A percentile compares a stretch with the other conserved stretches of the same genome.
phyloP scores from a whole-genome alignment of 345 rosid genomes.

The Ailanthus altissimus region DNA sequence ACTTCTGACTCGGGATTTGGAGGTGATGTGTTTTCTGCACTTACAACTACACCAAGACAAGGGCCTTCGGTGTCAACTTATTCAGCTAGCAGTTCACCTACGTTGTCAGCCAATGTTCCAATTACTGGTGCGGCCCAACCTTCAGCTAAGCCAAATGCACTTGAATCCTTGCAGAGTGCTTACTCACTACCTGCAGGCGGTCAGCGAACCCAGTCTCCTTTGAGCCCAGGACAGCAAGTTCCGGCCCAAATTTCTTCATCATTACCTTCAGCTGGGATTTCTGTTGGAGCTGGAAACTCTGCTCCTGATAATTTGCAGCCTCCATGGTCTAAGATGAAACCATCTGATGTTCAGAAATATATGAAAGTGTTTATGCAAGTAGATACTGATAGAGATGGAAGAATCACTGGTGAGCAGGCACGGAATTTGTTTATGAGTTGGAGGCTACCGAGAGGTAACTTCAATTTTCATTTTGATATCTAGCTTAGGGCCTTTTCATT shows the following conservation, averaged over 20 bases:
- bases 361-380: slow-evolving; percentile 89
- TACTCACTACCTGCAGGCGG: slow-evolving; percentile 67
- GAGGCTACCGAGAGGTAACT: slow-evolving; percentile 94
- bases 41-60: slow-evolving; percentile 44
- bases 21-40: slow-evolving; percentile 57
- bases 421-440: slow-evolving; percentile 91
- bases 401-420: slow-evolving; percentile 92
- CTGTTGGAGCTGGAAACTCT: slow-evolving; percentile 57
- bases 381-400: slow-evolving; percentile 94
- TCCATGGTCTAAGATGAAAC: slow-evolving; percentile 92
- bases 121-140: slow-evolving; percentile 52
- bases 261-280: slow-evolving; percentile 47
- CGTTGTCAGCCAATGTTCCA: slow-evolving; percentile 48
- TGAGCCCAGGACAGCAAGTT: slow-evolving; percentile 48
- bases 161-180: slow-evolving; percentile 69
- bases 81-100: slow-evolving; percentile 48
- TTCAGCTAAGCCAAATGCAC: slow-evolving; percentile 55
- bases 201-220: slow-evolving; percentile 51
- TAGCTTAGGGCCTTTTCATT: background rate
- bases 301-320: slow-evolving; percentile 52
- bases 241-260: slow-evolving; percentile 57
- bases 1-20: slow-evolving; percentile 49
- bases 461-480: background rate
- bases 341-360: slow-evolving; percentile 86
- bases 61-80: slow-evolving; percentile 43